These are phyloP conservation scores for Pleoardoris graminearum DNA, from an alignment of 2,329 filamentous ascomycete species.

Conservation along the genomic window DNA sequence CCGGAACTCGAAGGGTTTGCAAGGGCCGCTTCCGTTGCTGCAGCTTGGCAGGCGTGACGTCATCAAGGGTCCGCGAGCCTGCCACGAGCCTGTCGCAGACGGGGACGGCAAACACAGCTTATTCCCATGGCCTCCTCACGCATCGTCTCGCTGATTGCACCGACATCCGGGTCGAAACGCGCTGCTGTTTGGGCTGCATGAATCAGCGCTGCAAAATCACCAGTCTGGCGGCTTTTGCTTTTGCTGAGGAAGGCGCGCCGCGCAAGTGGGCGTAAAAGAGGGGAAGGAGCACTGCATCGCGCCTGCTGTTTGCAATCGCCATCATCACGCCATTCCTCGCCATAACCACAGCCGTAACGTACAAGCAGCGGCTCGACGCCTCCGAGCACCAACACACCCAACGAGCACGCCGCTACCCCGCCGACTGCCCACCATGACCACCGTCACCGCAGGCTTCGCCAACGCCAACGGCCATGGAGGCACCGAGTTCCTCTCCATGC, in stretches of 20 bases:
- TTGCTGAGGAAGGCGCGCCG: neutral
- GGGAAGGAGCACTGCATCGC: neutral
- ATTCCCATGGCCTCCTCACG: conserved; percentile 1
- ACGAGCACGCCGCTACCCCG: neutral
- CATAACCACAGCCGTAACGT: neutral
- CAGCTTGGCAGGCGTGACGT: conserved; percentile 1
- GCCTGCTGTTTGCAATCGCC: conserved; percentile 1
- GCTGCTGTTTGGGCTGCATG: conserved; percentile 4
- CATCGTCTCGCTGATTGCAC: conserved; percentile 9
- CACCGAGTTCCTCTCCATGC: conserved; percentile 47
- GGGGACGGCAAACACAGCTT: neutral
- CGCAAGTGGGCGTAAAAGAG: neutral
- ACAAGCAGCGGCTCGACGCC: neutral
- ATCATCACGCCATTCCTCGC: conserved; percentile 8
- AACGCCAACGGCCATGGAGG: conserved; percentile 19
- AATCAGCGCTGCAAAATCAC: neutral
- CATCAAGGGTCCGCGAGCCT: conserved; percentile 2
- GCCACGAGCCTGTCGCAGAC: neutral
- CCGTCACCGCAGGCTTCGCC: conserved; percentile 20
- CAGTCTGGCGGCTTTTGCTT: neutral
- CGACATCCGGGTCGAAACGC: conserved; percentile 2
- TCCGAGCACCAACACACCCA: neutral
- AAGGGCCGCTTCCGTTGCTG: neutral
- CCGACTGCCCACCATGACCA: conserved; percentile 4
- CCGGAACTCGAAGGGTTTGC: conserved; percentile 1